Evolutionary conservation across 768 basidiomycete genomes (phyloP), one percentile per base, ranked within the genome.

Genomic region (Tricholoma flavovirens): DNA sequence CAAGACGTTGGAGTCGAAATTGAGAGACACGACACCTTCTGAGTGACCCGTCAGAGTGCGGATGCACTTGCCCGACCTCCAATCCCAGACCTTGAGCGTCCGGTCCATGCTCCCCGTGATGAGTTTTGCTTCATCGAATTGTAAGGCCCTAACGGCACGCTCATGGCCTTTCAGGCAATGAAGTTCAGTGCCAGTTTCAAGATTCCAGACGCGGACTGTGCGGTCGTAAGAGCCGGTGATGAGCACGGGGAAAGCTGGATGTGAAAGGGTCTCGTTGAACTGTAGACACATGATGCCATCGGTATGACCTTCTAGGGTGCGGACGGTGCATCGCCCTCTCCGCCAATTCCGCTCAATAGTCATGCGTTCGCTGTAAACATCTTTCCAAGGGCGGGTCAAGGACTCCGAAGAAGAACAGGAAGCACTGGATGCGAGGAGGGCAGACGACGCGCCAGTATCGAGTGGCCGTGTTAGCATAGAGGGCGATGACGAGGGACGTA

Each of bases 161-260:
- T 90, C 90, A 66, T 99, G 97, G 12, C 97, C 97, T 38, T 80
- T 83, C 49, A 99, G 79, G 64, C 87, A 87, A 53, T 85, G 87
- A 29, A 98, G 77, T 67, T 90, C 87, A 50, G 80, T 75, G 17
- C 94, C 96, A 0, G 88, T 91, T 71, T 98, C 95, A 51, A 98
- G 80, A 67, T 98, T 97, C 97, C 97, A 99, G 5, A 99, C 86
- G 17, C 95, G 84, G 4, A 87, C 85, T 3, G 93, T 97, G 63
- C 90, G 86, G 66, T 99, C 97, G 71, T 97, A 98, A 1, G 94
- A 97, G 24, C 97, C 97, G 2, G 97, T 96, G 76, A 99, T 94
- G 53, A 99, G 86, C 59, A 99, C 84, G 5, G 96, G 94, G 65
- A 94, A 97, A 7, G 84, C 77, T 7, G 92, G 89, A 68, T 93